Conservation (phyloP, 2,329 filamentous ascomycete species). For the Claviceps sp. region DNA sequence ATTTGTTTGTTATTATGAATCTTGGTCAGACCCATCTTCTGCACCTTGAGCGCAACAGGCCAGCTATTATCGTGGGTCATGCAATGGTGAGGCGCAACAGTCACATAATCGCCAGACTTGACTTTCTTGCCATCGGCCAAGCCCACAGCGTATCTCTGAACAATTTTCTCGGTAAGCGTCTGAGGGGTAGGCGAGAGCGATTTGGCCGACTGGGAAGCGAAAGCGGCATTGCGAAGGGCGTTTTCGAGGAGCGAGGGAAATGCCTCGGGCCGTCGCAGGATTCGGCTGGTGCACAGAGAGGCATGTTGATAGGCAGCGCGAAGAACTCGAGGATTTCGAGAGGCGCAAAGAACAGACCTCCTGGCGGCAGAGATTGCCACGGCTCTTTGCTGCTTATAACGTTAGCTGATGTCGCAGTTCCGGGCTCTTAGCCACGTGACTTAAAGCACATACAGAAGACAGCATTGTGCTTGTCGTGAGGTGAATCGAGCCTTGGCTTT, state of each 20-base stretch:
- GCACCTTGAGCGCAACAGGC: conserved; percentile 63
- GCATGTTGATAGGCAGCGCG: neutral
- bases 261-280: conserved; percentile 21
- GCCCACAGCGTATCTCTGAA: conserved; percentile 68
- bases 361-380: neutral
- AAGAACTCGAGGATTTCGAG: neutral
- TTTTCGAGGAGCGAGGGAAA: conserved; percentile 54
- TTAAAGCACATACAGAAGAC: neutral
- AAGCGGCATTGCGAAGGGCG: conserved; percentile 29
- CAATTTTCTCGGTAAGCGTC: conserved; percentile 74
- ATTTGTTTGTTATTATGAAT: conserved; percentile 60
- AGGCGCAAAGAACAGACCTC: neutral
- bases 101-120: conserved; percentile 72
- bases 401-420: neutral
- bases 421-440: neutral
- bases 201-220: conserved; percentile 38
- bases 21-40: conserved; percentile 62
- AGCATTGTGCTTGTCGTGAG: neutral
- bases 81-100: conserved; percentile 52
- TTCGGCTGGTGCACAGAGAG: neutral
- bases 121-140: conserved; percentile 64
- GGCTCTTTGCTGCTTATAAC: neutral
- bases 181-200: conserved; percentile 10
- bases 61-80: conserved; percentile 84
- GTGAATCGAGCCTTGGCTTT: neutral